Conservation (phyloP, 768 basidiomycete species). For the Fomitopsis serialis region DNA sequence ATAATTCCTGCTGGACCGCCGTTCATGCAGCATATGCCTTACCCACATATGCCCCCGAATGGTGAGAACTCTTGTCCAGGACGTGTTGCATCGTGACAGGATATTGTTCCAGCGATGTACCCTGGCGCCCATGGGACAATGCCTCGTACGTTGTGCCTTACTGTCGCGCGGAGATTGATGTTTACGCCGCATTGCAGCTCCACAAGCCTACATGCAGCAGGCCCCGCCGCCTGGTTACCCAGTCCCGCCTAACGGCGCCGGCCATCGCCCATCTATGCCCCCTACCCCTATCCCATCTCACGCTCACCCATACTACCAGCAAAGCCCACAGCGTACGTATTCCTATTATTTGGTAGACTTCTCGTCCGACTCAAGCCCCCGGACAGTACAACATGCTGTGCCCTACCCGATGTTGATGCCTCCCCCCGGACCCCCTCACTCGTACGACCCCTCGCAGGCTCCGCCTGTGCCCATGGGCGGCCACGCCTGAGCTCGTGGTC, state of each 20-base stretch:
- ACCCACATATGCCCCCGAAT: constrained; percentile 78
- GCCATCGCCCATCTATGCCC: constrained; percentile 84
- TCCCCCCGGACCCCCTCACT: constrained; percentile 67
- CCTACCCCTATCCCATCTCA: constrained; percentile 85
- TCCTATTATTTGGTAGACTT: constrained; percentile 13
- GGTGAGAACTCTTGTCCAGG: constrained; percentile 34
- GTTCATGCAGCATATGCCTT: constrained; percentile 83
- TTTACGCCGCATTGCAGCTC: constrained; percentile 33
- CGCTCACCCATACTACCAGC: constrained; percentile 84
- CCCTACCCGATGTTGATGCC: constrained; percentile 94
- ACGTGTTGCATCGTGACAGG: constrained; percentile 4
- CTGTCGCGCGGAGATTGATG: neutral
- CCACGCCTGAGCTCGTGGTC: constrained; percentile 35
- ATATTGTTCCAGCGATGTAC: constrained; percentile 61
- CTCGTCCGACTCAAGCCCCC: constrained; percentile 7
- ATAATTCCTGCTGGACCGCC: constrained; percentile 62
- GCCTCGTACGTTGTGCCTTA: constrained; percentile 62
- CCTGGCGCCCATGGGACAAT: constrained; percentile 83
- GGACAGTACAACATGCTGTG: constrained; percentile 75
- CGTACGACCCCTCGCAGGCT: constrained; percentile 66
- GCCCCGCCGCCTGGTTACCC: constrained; percentile 74
- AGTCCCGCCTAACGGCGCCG: constrained; percentile 71
- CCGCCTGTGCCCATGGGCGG: constrained; percentile 70
- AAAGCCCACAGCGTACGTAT: constrained; percentile 77
- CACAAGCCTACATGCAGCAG: constrained; percentile 72